These are phyloP conservation scores for Setomelanomma holmii DNA, from an alignment of 2,329 filamentous ascomycete species.

Conservation along the genomic window DNA sequence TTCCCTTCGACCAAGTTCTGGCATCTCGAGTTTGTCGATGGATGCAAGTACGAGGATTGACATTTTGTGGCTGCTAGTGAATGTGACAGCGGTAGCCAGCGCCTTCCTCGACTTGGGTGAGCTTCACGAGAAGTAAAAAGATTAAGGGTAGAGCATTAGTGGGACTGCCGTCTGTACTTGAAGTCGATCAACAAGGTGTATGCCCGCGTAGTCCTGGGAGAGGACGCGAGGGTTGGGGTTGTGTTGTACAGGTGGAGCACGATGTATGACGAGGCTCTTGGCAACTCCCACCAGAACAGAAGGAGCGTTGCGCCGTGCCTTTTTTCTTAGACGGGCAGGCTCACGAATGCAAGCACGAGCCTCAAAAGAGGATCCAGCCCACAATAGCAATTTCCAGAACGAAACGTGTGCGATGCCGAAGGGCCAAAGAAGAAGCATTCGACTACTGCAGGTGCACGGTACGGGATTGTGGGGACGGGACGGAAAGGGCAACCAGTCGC, in stretches of 20 bases:
- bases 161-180: too few species aligned
- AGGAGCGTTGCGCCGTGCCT: slow-evolving; percentile 6
- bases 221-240: not conserved
- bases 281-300: slow-evolving; percentile 25
- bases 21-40: too few species aligned
- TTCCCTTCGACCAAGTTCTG: too few species aligned
- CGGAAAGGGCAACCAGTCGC: slow-evolving; percentile 17
- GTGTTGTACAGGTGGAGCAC: not conserved
- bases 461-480: slow-evolving; percentile 24
- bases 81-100: too few species aligned
- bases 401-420: slow-evolving; percentile 19
- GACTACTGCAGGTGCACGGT: slow-evolving; percentile 37
- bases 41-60: too few species aligned
- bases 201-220: too few species aligned
- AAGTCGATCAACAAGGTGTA: too few species aligned
- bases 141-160: too few species aligned
- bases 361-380: not conserved
- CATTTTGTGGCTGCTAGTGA: too few species aligned
- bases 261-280: slow-evolving; percentile 14
- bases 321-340: slow-evolving; percentile 9
- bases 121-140: too few species aligned
- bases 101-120: too few species aligned
- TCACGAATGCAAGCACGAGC: slow-evolving; percentile 13
- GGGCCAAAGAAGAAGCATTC: slow-evolving; percentile 14
- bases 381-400: slow-evolving; percentile 7